Percentiles rank a stretch among this genome's conserved stretches.
Conservation (phyloP, 371 early-diverging fungal genomes). For the Umbelopsis sp. region DNA sequence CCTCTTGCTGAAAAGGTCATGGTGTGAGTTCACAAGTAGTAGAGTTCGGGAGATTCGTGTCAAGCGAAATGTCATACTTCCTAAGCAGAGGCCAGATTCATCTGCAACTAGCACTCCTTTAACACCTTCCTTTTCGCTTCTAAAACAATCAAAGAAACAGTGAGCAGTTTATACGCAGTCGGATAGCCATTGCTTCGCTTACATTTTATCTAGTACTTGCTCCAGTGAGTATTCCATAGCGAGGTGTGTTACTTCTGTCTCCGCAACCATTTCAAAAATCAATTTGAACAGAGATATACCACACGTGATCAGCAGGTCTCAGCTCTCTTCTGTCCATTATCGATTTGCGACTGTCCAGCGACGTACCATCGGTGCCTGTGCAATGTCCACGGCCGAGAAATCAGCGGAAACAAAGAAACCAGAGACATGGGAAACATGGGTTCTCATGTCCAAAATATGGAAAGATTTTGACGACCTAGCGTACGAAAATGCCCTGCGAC, state of each 20-base stretch:
- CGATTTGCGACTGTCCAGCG: neutral
- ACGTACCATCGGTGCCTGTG: conserved; percentile 24
- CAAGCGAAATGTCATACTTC: conserved; percentile 29
- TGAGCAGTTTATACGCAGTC: neutral
- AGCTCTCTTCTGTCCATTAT: neutral
- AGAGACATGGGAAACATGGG: conserved; percentile 39
- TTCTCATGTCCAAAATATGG: conserved; percentile 40
- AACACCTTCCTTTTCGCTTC: conserved; percentile 46
- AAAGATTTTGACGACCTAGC: conserved; percentile 52
- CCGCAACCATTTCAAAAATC: neutral
- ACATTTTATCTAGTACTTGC: conserved; percentile 49
- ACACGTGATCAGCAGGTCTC: neutral
- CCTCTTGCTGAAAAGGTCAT: conserved; percentile 31
- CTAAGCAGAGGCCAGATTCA: conserved; percentile 48
- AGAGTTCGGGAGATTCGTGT: neutral
- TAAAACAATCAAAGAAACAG: conserved; percentile 13
- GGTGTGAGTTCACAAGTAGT: neutral
- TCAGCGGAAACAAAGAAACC: conserved; percentile 22
- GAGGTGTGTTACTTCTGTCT: neutral
- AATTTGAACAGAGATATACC: too few relatives aligned
- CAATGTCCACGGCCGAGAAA: conserved; percentile 34
- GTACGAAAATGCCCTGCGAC: conserved; percentile 42
- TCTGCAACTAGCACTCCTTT: conserved; percentile 54
- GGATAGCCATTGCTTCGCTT: conserved; percentile 27
- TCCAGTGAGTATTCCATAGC: conserved; percentile 66